Evolutionary conservation across 2,329 filamentous ascomycete species (phyloP), one percentile per base, ranked within the genome.

Genomic region (Shiraia sp.): DNA sequence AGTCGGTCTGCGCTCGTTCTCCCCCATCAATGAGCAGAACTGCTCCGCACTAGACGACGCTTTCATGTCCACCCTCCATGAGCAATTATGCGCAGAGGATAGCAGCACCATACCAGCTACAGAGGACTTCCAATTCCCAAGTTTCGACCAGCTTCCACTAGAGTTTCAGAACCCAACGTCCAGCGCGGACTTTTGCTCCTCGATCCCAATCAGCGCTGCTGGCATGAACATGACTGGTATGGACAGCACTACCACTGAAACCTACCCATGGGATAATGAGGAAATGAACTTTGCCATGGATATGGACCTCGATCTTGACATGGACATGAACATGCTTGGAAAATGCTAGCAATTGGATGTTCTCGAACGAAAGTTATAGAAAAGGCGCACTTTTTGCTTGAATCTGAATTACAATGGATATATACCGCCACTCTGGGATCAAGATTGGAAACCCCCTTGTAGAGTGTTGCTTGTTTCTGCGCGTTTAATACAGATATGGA

Each of bases 271-370:
- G 63, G 63, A 66, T 36, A 63, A 68, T 19, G 45, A 39, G 7
- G 61, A 64, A 12, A 38, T 65, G 42, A 53, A 49, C n/a, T 68
- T 69, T 34, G 46, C 50, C 10, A 58, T 67, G 54, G 63, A 64
- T 33, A 27, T 58, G 29, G 53, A 62, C 26, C 12, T 59, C 35
- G 44, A 58, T 40, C 10, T 55, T 13, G 39, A 37, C 31, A 40
- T 55, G 13, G 42, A 49, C 14, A 13, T 39, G 24, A 35, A 43
- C 15, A 40, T 39, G 33, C 25, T 39, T 13, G 17, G 36, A 19
- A 33, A 36, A 25, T 23, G 14, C 17, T 40, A 31, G 3, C 2
- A 22, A n/a, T n/a, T n/a, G n/a, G n/a, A n/a, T n/a, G n/a, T n/a
- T n/a, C n/a, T n/a, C n/a, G n/a, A n/a, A n/a, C n/a, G n/a, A n/a